A percentile compares a stretch with the other conserved stretches of the same genome.
These are phyloP conservation scores for Plasmodium blacklocki DNA, from an alignment of 169 alveolate species.

Conservation along the genomic window DNA sequence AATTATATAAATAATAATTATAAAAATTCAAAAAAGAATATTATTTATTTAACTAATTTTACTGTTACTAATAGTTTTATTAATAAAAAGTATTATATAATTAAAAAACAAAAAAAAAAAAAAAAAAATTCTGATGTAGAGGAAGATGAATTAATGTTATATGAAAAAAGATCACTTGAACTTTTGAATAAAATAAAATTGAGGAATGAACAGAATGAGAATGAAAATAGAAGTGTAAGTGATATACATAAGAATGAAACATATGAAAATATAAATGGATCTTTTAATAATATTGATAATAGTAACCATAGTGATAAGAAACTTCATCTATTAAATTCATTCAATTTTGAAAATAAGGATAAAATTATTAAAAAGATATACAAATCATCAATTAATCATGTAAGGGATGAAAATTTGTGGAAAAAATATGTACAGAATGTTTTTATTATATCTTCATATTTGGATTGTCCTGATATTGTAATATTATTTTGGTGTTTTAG, in stretches of 20 bases:
- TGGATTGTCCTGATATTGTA: slow-evolving; percentile 82
- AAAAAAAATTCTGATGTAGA: not conserved
- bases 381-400: slow-evolving; percentile 82
- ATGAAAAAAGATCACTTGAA: slow-evolving; percentile 39
- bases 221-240: not conserved
- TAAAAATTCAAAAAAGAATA: too few relatives aligned
- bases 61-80: slow-evolving; percentile 42
- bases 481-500: slow-evolving; percentile 84
- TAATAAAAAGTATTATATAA: slow-evolving; percentile 54
- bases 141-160: slow-evolving; percentile 14
- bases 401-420: slow-evolving; percentile 86
- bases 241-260: not conserved
- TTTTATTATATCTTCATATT: slow-evolving; percentile 64
- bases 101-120: not conserved
- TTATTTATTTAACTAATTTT: slow-evolving; percentile 2
- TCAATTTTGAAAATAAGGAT: slow-evolving; percentile 63
- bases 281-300: not conserved
- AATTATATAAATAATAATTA: too few relatives aligned
- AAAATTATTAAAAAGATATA: slow-evolving; percentile 78
- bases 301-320: not conserved
- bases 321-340: slow-evolving; percentile 3
- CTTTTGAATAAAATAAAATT: slow-evolving; percentile 26
- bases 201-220: slow-evolving; percentile 3
- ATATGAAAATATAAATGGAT: not conserved
- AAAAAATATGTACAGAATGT: slow-evolving; percentile 81